Evolutionary conservation across 2,329 filamentous ascomycete species (phyloP).

Genomic region (Niveomyces coronatus): DNA sequence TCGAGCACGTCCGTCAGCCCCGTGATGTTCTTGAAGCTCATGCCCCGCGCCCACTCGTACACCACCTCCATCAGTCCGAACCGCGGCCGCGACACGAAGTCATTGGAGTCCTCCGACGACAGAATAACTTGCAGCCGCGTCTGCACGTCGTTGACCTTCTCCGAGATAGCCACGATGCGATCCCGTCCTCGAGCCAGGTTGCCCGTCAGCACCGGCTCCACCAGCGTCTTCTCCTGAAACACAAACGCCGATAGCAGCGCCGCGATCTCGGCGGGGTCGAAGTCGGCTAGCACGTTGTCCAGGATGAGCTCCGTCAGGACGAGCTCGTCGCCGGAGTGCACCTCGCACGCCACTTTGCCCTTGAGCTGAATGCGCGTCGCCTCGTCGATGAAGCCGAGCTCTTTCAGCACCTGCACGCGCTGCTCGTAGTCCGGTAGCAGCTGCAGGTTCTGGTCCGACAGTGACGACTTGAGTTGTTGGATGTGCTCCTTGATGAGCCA

Average conservation of each 20-base stretch:
- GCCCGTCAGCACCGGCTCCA: slow-evolving; percentile 68
- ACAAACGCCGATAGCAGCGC: slow-evolving; percentile 89
- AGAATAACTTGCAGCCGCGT: slow-evolving; percentile 87
- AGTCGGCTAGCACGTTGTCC: slow-evolving; percentile 91
- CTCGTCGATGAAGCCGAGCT: slow-evolving; percentile 85
- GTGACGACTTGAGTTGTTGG: slow-evolving; percentile 70
- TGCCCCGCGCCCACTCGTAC: slow-evolving; percentile 95
- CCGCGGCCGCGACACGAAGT: slow-evolving; percentile 76
- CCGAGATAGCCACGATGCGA: slow-evolving; percentile 80
- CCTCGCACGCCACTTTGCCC: slow-evolving; percentile 96
- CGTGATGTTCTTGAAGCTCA: slow-evolving; percentile 98
- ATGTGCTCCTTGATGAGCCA: slow-evolving; percentile 96
- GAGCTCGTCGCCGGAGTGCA: slow-evolving; percentile 92
- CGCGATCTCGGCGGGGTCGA: slow-evolving; percentile 93
- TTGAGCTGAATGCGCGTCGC: slow-evolving; percentile 85
- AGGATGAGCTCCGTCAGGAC: slow-evolving; percentile 93
- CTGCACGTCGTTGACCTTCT: slow-evolving; percentile 87
- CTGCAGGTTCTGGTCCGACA: slow-evolving; percentile 94
- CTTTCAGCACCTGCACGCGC: slow-evolving; percentile 81
- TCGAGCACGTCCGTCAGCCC: slow-evolving; percentile 93
- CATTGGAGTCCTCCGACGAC: slow-evolving; percentile 79
- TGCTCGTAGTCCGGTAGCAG: slow-evolving; percentile 95
- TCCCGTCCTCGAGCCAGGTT: slow-evolving; percentile 73
- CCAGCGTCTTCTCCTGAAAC: slow-evolving; percentile 92
- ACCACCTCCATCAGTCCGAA: slow-evolving; percentile 97